Evolutionary conservation across 2,329 filamentous ascomycete species (phyloP), one percentile per base, ranked within the genome.

Genomic region (Fusarium verrucosum): DNA sequence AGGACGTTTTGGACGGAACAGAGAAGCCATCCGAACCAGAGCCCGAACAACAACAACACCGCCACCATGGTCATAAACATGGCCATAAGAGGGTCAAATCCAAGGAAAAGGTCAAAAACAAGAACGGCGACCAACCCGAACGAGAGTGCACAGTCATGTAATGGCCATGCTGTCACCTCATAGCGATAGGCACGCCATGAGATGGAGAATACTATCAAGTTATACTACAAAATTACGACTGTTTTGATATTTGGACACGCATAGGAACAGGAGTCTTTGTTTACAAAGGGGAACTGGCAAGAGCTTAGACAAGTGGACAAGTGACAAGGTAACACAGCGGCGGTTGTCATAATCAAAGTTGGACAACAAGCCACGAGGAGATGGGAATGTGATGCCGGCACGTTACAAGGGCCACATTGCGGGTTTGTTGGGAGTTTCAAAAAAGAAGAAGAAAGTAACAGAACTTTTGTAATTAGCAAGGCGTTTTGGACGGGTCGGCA

Each of bases 111-210:
- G 66, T 73, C 17, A 77, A 77, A 59, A 72, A 72, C 19, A 81
- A 80, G 56, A 52, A 62, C 38, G 67, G 59, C 22, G 72, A 74
- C 14, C 78, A 79, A 33, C 77, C 79, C 2, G 82, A 84, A 56
- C 76, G 82, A 62, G 81, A 84, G 68, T 84, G 82, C 68, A 71
- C 66, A 10, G 73, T 84, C 47, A 84, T 84, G 82, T 84, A 70
- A 71, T 33, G 25, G 30, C 13, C 32, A 25, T 35, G 20, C 40
- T 41, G 25, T 50, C 28, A 42, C 10, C 42, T 17, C 22, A 26
- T 16, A 45, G 23, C 35, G 53, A 38, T 41, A 37, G 41, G 4
- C 23, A 50, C 32, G 41, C 20, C 26, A 20, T n/a, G 17, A 33
- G 49, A 38, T 22, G 40, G 13, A 32, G 51, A 36, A 45, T 32